phyloP scores from a whole-genome alignment of 495 filamentous ascomycete genomes.

The Hypomontagnella monticulosa region DNA sequence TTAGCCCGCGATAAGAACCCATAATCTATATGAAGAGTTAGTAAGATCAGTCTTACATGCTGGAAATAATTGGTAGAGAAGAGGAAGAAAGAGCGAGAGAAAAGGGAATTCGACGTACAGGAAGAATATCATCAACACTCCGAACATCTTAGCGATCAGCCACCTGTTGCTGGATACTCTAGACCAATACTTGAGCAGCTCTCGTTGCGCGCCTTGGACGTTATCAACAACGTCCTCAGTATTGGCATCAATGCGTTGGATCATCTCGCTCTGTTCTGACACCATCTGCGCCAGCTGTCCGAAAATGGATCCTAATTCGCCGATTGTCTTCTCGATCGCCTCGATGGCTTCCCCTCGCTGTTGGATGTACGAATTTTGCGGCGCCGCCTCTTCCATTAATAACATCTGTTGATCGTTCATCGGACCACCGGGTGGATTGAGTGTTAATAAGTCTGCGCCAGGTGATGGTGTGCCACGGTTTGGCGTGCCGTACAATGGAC shows the following conservation, averaged over 20 bases:
- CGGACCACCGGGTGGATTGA: slow-evolving; percentile 67
- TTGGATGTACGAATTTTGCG: slow-evolving; percentile 87
- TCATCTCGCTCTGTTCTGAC: slow-evolving; percentile 94
- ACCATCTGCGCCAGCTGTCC: slow-evolving; percentile 98
- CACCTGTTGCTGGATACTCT: slow-evolving; percentile 93
- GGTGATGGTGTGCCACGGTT: slow-evolving; percentile 65
- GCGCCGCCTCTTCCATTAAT: slow-evolving; percentile 92
- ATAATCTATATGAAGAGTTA: slow-evolving; percentile 39
- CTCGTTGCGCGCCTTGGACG: slow-evolving; percentile 92
- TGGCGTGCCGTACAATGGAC: slow-evolving; percentile 88
- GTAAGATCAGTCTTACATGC: too few relatives aligned
- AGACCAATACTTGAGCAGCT: slow-evolving; percentile 96
- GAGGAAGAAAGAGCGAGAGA: not conserved
- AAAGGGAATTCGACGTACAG: slow-evolving; percentile 47
- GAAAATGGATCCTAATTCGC: slow-evolving; percentile 93
- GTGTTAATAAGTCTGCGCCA: slow-evolving; percentile 77
- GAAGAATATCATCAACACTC: slow-evolving; percentile 72
- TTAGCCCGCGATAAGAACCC: slow-evolving; percentile 53
- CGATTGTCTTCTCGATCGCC: slow-evolving; percentile 94
- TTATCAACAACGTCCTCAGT: slow-evolving; percentile 93
- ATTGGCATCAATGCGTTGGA: slow-evolving; percentile 92
- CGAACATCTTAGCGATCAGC: slow-evolving; percentile 99
- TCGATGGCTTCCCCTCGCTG: slow-evolving; percentile 96
- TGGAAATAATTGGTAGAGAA: not conserved
- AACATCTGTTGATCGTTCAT: slow-evolving; percentile 88